These are phyloP conservation scores for Phytopythium helicoides DNA, from an alignment of 352 stramenopile genomes.

Conservation along the genomic window DNA sequence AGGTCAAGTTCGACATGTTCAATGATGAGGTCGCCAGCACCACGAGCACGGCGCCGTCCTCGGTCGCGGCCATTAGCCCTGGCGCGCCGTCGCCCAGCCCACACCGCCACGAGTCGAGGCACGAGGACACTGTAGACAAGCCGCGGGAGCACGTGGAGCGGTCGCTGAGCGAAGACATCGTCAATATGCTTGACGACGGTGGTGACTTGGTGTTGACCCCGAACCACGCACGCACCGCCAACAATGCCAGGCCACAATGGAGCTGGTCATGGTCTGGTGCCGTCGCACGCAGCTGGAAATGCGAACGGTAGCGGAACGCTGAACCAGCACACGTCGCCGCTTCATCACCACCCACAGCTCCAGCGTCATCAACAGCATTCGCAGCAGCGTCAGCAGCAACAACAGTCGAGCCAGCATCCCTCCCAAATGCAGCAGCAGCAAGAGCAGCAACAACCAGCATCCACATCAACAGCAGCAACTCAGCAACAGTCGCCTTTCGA, in stretches of 20 bases:
- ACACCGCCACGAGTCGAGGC: slow-evolving; percentile 16
- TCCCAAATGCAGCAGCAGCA: not conserved
- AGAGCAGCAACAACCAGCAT: slow-evolving; percentile 10
- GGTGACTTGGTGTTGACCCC: slow-evolving; percentile 28
- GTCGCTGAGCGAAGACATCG: slow-evolving; percentile 77
- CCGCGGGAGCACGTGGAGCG: slow-evolving; percentile 42
- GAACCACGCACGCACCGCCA: slow-evolving; percentile 1
- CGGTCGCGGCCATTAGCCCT: slow-evolving; percentile 11
- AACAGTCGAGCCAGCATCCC: not conserved
- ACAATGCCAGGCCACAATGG: not conserved
- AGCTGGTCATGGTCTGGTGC: not conserved
- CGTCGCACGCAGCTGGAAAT: not conserved
- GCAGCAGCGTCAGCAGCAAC: slow-evolving; percentile 15
- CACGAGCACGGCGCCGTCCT: slow-evolving; percentile 23
- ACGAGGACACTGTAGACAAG: slow-evolving; percentile 10
- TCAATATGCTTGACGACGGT: slow-evolving; percentile 64
- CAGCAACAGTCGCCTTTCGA: slow-evolving; percentile 6
- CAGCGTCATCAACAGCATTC: slow-evolving; percentile 22
- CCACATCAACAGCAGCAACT: not conserved
- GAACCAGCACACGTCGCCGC: slow-evolving; percentile 12
- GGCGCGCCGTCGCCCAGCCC: slow-evolving; percentile 8
- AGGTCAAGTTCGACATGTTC: slow-evolving; percentile 75
- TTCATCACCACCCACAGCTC: slow-evolving; percentile 13
- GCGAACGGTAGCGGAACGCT: slow-evolving; percentile 15
- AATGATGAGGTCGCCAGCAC: slow-evolving; percentile 31